Evolutionary conservation across 164 flowering plant species (phyloP).

Genomic region (Platanus orientalis): DNA sequence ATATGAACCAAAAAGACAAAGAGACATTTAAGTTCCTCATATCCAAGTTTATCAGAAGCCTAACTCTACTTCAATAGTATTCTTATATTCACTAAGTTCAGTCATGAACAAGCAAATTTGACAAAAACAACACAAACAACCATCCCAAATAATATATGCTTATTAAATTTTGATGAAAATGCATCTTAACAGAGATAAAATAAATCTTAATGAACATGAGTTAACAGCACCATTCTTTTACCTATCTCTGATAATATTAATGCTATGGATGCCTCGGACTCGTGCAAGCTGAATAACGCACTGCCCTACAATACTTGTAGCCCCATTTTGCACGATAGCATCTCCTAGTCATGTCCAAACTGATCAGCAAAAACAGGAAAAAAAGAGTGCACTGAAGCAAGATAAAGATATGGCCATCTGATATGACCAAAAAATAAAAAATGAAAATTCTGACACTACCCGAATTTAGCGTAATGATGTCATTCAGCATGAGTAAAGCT

Average conservation of each 20-base stretch:
- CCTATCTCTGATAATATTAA: constrained; percentile 92
- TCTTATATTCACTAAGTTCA: too few relatives aligned
- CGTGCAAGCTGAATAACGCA: constrained; percentile 91
- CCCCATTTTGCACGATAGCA: constrained; percentile 93
- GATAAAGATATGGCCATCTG: neutral
- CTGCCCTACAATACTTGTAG: constrained; percentile 97
- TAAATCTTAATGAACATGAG: neutral
- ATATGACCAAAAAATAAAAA: constrained; percentile 4
- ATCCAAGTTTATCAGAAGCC: too few relatives aligned
- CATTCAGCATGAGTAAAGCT: constrained; percentile 86
- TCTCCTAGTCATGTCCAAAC: constrained; percentile 50
- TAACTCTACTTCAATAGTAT: too few relatives aligned
- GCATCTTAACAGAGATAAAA: neutral
- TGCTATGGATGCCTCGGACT: constrained; percentile 63
- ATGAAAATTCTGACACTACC: constrained; percentile 35
- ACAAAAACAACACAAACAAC: neutral
- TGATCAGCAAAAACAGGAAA: constrained; percentile 10
- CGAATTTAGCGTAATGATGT: constrained; percentile 62
- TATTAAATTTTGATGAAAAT: neutral
- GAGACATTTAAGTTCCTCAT: too few relatives aligned
- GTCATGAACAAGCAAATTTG: too few relatives aligned
- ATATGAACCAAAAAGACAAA: too few relatives aligned
- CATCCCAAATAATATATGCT: too few relatives aligned
- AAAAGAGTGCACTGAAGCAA: neutral
- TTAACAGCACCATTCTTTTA: constrained; percentile 15